Evolutionary conservation across 345 rosid species (phyloP).

Genomic region (Firmiana major): DNA sequence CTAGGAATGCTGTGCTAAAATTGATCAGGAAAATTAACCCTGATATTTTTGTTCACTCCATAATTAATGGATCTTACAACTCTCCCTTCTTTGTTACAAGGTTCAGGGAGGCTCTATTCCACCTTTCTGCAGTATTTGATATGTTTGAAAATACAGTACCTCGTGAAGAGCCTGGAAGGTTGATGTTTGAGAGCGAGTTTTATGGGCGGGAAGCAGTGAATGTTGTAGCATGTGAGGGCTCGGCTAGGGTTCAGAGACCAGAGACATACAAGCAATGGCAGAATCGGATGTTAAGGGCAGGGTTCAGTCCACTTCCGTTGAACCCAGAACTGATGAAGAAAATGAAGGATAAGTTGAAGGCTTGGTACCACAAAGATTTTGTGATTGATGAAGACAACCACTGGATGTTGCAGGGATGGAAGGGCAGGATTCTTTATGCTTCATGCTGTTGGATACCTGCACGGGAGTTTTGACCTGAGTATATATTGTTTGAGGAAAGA

Average conservation of each 20-base stretch:
- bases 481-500: background rate
- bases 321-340: slow-evolving; percentile 40
- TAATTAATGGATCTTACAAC: slow-evolving; percentile 58
- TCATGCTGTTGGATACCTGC: slow-evolving; percentile 70
- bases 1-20: slow-evolving; percentile 49
- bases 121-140: slow-evolving; percentile 65
- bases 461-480: slow-evolving; percentile 7
- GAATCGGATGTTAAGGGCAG: slow-evolving; percentile 49
- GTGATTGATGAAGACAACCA: slow-evolving; percentile 51
- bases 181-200: slow-evolving; percentile 55
- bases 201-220: slow-evolving; percentile 63
- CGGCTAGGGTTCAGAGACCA: slow-evolving; percentile 71
- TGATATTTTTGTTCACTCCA: slow-evolving; percentile 43
- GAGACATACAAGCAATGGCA: slow-evolving; percentile 89
- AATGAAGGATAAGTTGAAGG: slow-evolving; percentile 31
- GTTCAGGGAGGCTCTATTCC: slow-evolving; percentile 76
- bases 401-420: slow-evolving; percentile 93
- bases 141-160: slow-evolving; percentile 46
- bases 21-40: slow-evolving; percentile 64
- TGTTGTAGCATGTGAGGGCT: slow-evolving; percentile 77
- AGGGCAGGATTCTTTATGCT: slow-evolving; percentile 65
- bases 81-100: slow-evolving; percentile 74
- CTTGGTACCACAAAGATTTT: slow-evolving; percentile 66
- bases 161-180: slow-evolving; percentile 47
- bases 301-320: slow-evolving; percentile 56